Conservation (phyloP, 257 asterid genomes). For the Echites panduratus region DNA sequence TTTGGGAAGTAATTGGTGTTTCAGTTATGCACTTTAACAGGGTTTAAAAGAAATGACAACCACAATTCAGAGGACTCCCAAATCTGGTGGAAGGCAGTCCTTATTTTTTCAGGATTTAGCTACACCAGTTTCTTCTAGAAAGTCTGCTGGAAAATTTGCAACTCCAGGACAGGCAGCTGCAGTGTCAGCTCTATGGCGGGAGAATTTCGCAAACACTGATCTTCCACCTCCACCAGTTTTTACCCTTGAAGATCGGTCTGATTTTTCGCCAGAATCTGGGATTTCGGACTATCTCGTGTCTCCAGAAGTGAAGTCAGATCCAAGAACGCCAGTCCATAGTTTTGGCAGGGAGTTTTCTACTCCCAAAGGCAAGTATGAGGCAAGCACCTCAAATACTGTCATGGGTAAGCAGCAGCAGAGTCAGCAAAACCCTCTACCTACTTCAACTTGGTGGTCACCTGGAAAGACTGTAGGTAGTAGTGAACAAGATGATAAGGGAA, state of each 20-base stretch:
- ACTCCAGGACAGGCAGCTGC: constrained; percentile 96
- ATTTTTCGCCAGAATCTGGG: constrained; percentile 76
- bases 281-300: constrained; percentile 58
- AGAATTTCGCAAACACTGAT: constrained; percentile 80
- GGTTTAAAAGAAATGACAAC: constrained; percentile 45
- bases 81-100: constrained; percentile 81
- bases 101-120: constrained; percentile 83
- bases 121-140: constrained; percentile 69
- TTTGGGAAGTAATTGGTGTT: background rate
- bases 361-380: constrained; percentile 69
- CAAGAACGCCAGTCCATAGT: constrained; percentile 51
- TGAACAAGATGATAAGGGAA: constrained; percentile 81
- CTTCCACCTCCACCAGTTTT: constrained; percentile 93
- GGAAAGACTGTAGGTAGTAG: constrained; percentile 59
- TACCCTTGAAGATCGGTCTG: constrained; percentile 81
- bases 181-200: constrained; percentile 94
- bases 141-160: constrained; percentile 57
- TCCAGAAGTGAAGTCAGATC: constrained; percentile 69
- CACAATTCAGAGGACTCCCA: constrained; percentile 57
- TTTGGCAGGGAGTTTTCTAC: constrained; percentile 54
- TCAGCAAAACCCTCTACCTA: constrained; percentile 54
- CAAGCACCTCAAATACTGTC: constrained; percentile 57
- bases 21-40: background rate
- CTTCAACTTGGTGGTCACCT: constrained; percentile 84
- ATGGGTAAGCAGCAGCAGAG: constrained; percentile 49